Conservation (phyloP, 371 early-diverging fungal species). For the Lichtheimia ornata region DNA sequence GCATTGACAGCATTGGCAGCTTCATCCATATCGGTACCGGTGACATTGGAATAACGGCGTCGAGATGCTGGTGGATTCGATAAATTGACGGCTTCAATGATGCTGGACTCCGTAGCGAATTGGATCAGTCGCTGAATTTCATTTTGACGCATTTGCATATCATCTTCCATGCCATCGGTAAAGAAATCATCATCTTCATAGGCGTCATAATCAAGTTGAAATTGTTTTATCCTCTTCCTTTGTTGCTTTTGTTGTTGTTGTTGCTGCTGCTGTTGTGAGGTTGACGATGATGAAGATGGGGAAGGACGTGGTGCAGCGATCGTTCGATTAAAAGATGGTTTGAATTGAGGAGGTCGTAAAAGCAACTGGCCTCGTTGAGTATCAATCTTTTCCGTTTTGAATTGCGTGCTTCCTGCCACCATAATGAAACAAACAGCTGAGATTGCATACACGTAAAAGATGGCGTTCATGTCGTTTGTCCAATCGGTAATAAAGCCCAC, state of each 20-base stretch:
- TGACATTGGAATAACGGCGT: conserved; percentile 16
- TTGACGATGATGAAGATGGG: neutral
- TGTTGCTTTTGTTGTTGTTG: neutral
- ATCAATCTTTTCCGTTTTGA: conserved; percentile 41
- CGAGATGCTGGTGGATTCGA: conserved; percentile 47
- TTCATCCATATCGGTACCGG: conserved; percentile 9
- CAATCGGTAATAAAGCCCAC: conserved; percentile 51
- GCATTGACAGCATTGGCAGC: conserved; percentile 1
- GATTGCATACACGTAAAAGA: conserved; percentile 49
- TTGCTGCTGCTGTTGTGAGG: neutral
- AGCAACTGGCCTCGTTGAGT: neutral
- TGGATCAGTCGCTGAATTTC: conserved; percentile 52
- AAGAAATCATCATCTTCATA: conserved; percentile 28
- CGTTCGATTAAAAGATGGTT: neutral
- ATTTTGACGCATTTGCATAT: conserved; percentile 27
- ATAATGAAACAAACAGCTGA: conserved; percentile 47
- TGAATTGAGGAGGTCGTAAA: neutral
- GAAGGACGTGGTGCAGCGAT: neutral
- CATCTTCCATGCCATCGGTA: conserved; percentile 8
- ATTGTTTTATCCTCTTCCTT: conserved; percentile 26
- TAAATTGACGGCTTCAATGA: conserved; percentile 55
- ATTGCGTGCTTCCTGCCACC: conserved; percentile 45
- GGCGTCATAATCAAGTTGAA: conserved; percentile 29
- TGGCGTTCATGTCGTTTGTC: conserved; percentile 53
- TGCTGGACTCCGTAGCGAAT: conserved; percentile 57